Base-by-base conservation (phyloP, 371 early-diverging fungal species). In the Mucor racemosus region DNA sequence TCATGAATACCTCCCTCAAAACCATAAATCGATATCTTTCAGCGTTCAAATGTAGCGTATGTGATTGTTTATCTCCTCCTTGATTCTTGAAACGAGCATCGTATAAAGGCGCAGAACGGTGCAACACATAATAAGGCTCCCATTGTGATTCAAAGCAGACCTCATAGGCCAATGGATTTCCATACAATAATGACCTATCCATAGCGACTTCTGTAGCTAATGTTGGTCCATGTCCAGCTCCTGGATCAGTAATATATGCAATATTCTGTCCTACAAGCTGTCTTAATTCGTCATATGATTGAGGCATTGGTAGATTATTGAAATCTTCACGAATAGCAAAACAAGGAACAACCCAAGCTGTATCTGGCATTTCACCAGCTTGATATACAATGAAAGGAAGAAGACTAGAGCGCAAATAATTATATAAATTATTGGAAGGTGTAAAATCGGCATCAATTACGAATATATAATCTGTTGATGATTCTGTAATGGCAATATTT, bases 61-160 rank as follows among this genome's bases (percentile, higher is more conserved):
- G 89, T 10, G 85, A 83, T 66, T 88, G 89, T 61, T 88, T 90
- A 62, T 90, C 90, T 0, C 88, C 90, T 2, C 89, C 89, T 69
- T 90, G 90, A 66, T 88, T 85, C 57, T 72, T 75, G 69, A 88
- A 88, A 10, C 90, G 79, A 17, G 76, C 88, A 57, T 88, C 89
- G 53, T 88, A 90, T 4, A 79, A 67, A 5, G 86, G 89, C 14
- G 80, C 79, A 6, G 67, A 65, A 8, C 76, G 74, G 54, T 80
- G 77, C 7, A 90, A 66, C 11, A 88, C 76, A 50, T 90, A 90
- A 58, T 90, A 88, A 3, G 89, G 90, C 54, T 90, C 90, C 90
- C 90, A 90, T 58, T 88, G 89, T 0, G 88, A 88, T 63, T 88
- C 90, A 69, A 80, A 90, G 58, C 90, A 90, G 8, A 87, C 87